Conservation (phyloP, 208 protist species). For the Naegleria gruberi region DNA sequence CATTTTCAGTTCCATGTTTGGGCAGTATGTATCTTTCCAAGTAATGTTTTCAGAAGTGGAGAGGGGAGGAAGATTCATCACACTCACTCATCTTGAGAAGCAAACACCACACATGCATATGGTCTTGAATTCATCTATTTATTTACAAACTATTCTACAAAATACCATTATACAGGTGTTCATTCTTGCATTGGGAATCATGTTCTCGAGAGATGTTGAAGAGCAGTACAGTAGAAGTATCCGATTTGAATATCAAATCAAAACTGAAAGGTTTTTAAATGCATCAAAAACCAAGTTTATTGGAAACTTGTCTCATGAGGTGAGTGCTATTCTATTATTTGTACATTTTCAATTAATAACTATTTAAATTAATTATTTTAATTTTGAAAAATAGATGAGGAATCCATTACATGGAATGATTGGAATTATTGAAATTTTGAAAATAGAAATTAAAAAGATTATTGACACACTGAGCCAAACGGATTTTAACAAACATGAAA, state of each 20-base stretch:
- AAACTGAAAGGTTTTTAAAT: not conserved
- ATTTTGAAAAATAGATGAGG: not conserved
- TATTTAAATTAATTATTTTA: too few relatives aligned
- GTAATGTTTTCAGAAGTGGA: too few relatives aligned
- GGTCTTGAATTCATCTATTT: not conserved
- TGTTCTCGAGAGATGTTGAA: not conserved
- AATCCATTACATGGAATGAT: not conserved
- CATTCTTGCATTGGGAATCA: not conserved
- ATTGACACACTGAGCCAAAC: not conserved
- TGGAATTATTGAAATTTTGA: not conserved
- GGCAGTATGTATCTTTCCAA: too few relatives aligned
- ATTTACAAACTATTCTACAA: not conserved
- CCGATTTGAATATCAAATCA: not conserved
- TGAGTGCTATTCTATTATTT: not conserved
- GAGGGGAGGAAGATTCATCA: not conserved
- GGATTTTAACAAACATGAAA: too few relatives aligned
- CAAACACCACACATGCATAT: not conserved
- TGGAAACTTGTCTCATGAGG: not conserved
- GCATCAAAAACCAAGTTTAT: not conserved
- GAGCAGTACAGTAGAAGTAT: not conserved
- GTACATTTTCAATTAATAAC: too few relatives aligned
- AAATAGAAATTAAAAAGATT: not conserved
- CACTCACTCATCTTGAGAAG: not conserved
- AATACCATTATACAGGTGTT: not conserved
- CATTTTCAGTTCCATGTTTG: too few relatives aligned